Evolutionary conservation across 2,329 filamentous ascomycete genomes (phyloP), one percentile per base, ranked within the genome.

Genomic region (Aureobasidium sp.): DNA sequence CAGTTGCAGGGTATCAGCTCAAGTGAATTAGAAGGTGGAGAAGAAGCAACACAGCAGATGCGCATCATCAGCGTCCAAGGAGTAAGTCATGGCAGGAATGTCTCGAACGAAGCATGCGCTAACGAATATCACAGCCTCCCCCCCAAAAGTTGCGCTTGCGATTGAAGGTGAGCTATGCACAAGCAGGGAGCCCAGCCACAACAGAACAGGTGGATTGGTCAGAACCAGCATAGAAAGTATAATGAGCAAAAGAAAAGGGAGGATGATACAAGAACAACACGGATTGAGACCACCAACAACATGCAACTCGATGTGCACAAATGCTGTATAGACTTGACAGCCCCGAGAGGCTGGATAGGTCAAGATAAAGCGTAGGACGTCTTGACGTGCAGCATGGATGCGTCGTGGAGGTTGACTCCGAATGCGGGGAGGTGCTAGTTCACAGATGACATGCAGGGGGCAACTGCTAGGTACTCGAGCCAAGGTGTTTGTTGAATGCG

Each of bases 181-280:
- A 89, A 73, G 85, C 88, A 62, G 82, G 84, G 62, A 84, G 80
- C 27, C 85, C 85, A 58, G 82, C 87, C 65, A 81, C 95, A 19
- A 88, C 88, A 72, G 94, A 99, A 71, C 92, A 97, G 76, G 91
- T 97, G 63, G 95, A 97, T 78, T 99, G 94, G 94, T 87, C 89
- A 33, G 94, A 99, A 76, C 87, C 91, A 61, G 67, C 71, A 53
- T 76, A 59, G 33, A 40, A 45, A 42, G 45, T 17, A 45, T 49
- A 50, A 49, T 42, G 57, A 50, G 50, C 50, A 24, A 17, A 22
- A 9, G 31, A 42, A 33, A 33, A 33, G 31, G 29, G 42, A 39
- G n/a, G 54, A 58, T 39, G 42, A 58, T 8, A 54, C 50, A 42
- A 42, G 22, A 39, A 42, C 50, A 17, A 42, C 19, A 9, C 3